Evolutionary conservation across 2,329 filamentous ascomycete species (phyloP), one percentile per base, ranked within the genome.

Genomic region (Xylariaceae sp.): DNA sequence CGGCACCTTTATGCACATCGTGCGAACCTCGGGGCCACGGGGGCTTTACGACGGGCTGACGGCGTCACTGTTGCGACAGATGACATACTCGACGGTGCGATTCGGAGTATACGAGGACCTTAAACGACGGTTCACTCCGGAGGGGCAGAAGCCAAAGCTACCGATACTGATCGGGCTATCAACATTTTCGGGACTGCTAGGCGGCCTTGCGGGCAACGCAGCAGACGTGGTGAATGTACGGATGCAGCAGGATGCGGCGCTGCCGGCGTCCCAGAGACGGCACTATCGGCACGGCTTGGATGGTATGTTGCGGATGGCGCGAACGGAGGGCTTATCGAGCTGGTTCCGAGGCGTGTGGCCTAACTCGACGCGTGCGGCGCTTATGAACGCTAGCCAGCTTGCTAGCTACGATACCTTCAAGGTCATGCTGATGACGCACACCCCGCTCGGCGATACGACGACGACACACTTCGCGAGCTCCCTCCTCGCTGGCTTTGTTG

Each of bases 21-120:
- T 92, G 58, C 86, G 85, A 64, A 80, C 82, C 65, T 83, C 94
- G 74, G 92, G 93, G 32, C 59, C 89, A n/a, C 73, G 80, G 24
- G 93, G 92, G 23, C 82, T 99, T 41, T 99, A 99, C 75, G 87
- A 83, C 67, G 94, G 94, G 76, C 85, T 97, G 54, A 95, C 92
- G 2, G 94, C 94, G 62, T 94, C 92, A 51, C 83, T 97, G 42
- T 82, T 97, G 53, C 92, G 94, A 61, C 94, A 97, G 77, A 82
- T 92, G 64, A 97, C 94, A 55, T 99, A 99, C 78, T 94, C 89
- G 55, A 99, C 94, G 44, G 94, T 92, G 30, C 91, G 94, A 42
- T 99, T 99, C 76, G 94, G 92, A 60, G 86, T 97, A 60, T 99
- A 99, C 79, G 94, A 97, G 75, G 86, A 96, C 64, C 80, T 97